Percentiles rank a stretch among this genome's conserved stretches.
Conservation (phyloP, 1,139 yeast genomes). For the Hansenula sp. region DNA sequence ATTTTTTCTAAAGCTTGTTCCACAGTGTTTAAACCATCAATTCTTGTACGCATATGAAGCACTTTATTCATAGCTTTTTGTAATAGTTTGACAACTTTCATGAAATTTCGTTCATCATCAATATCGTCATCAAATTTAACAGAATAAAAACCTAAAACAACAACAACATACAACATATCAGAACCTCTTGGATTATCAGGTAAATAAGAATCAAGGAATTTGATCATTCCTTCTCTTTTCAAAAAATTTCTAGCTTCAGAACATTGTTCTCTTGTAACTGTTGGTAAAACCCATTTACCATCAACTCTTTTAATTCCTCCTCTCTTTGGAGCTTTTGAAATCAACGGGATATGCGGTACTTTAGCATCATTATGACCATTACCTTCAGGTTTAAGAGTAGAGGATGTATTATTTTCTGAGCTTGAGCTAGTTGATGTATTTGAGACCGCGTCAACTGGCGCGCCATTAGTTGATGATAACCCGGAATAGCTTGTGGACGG, state of each 20-base stretch:
- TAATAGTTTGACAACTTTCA: conserved; percentile 45
- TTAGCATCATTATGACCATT: background rate
- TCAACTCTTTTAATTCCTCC: conserved; percentile 15
- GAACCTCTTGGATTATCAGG: conserved; percentile 33
- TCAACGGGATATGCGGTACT: no score
- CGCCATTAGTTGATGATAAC: background rate
- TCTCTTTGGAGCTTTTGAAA: background rate
- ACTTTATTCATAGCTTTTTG: conserved; percentile 62
- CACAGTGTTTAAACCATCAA: conserved; percentile 48
- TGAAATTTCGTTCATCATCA: conserved; percentile 39
- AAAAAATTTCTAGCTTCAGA: conserved; percentile 52
- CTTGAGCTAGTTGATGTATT: background rate
- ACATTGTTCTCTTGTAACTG: conserved; percentile 35
- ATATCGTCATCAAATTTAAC: conserved; percentile 26
- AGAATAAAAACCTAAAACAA: conserved; percentile 9
- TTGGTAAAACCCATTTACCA: conserved; percentile 29
- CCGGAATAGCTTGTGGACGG: background rate
- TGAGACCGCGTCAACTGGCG: background rate
- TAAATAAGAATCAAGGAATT: conserved; percentile 53
- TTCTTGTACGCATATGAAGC: conserved; percentile 45
- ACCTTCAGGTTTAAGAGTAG: background rate
- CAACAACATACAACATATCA: conserved; percentile 11
- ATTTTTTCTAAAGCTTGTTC: conserved; percentile 59
- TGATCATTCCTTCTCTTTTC: conserved; percentile 55
- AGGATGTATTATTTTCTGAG: background rate